These are phyloP conservation scores for Tetracladium maxilliforme DNA, from an alignment of 2,329 filamentous ascomycete genomes.

Conservation along the genomic window DNA sequence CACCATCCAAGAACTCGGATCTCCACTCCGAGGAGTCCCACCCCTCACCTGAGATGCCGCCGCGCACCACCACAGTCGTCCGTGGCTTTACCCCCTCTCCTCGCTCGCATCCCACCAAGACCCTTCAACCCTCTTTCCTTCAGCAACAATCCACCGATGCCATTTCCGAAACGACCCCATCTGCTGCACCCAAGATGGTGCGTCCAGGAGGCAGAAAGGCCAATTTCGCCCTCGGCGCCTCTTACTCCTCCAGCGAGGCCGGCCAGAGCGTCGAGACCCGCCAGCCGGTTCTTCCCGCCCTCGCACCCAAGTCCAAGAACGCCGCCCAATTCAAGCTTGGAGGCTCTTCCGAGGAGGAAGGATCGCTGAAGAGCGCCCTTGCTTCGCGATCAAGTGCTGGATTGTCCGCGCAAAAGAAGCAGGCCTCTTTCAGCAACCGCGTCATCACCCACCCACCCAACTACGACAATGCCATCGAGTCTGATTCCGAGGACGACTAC, in stretches of 20 bases:
- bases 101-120: too few relatives aligned
- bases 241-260: constrained; percentile 17
- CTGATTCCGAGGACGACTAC: constrained; percentile 56
- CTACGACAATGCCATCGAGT: constrained; percentile 39
- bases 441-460: constrained; percentile 44
- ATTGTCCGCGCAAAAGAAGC: constrained; percentile 47
- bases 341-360: constrained; percentile 68
- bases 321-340: constrained; percentile 57
- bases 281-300: constrained; percentile 6
- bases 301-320: constrained; percentile 30
- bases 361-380: constrained; percentile 54
- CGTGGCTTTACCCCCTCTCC: constrained; percentile 75
- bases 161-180: constrained; percentile 45
- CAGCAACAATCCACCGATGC: constrained; percentile 39
- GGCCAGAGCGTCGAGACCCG: constrained; percentile 11
- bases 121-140: too few relatives aligned
- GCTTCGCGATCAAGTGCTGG: constrained; percentile 25
- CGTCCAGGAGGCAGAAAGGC: constrained; percentile 56
- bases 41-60: constrained; percentile 14
- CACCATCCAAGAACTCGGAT: constrained; percentile 7
- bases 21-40: constrained; percentile 19
- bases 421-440: constrained; percentile 68
- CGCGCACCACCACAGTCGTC: constrained; percentile 47
- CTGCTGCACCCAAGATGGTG: too few relatives aligned
- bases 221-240: constrained; percentile 34